A percentile compares a stretch with the other conserved stretches of the same genome.
phyloP scores from a whole-genome alignment of 352 stramenopile genomes.

The Pythium brachiatum region DNA sequence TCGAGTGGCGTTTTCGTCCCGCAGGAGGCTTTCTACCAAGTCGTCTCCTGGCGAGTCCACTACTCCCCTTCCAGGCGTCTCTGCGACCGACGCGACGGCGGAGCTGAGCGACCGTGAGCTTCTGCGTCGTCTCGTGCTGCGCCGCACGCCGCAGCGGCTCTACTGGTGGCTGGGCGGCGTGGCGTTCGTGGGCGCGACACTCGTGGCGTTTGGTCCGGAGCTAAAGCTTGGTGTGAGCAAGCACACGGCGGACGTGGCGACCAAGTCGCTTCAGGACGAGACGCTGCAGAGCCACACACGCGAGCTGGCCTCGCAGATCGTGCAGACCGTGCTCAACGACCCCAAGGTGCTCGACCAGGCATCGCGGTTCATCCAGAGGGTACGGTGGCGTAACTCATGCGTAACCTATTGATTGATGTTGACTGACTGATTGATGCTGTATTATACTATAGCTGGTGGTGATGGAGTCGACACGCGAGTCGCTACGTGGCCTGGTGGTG shows the following conservation, averaged over 20 bases:
- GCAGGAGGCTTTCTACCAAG: constrained; percentile 6
- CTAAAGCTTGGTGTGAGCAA: constrained; percentile 79
- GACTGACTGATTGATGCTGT: neutral
- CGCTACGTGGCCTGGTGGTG: constrained; percentile 46
- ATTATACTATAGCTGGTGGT: constrained; percentile 48
- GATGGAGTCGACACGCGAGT: constrained; percentile 62
- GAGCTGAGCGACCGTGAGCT: constrained; percentile 48
- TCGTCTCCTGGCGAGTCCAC: neutral
- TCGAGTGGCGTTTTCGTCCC: neutral
- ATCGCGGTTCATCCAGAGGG: constrained; percentile 67
- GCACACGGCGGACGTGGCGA: constrained; percentile 80
- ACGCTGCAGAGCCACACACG: constrained; percentile 70
- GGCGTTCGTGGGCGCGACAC: constrained; percentile 38
- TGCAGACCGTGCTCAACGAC: constrained; percentile 85
- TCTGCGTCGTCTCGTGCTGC: constrained; percentile 24
- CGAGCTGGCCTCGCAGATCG: constrained; percentile 79
- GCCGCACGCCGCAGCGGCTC: constrained; percentile 42
- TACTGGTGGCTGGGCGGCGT: constrained; percentile 55
- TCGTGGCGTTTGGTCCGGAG: constrained; percentile 74
- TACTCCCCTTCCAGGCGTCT: neutral
- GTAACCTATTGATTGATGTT: neutral
- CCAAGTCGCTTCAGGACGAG: constrained; percentile 80
- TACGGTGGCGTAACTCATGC: constrained; percentile 26
- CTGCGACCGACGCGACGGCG: neutral
- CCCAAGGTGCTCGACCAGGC: constrained; percentile 81